phyloP scores from a whole-genome alignment of 495 filamentous ascomycete species.

The Aspergillus taichungensis region DNA sequence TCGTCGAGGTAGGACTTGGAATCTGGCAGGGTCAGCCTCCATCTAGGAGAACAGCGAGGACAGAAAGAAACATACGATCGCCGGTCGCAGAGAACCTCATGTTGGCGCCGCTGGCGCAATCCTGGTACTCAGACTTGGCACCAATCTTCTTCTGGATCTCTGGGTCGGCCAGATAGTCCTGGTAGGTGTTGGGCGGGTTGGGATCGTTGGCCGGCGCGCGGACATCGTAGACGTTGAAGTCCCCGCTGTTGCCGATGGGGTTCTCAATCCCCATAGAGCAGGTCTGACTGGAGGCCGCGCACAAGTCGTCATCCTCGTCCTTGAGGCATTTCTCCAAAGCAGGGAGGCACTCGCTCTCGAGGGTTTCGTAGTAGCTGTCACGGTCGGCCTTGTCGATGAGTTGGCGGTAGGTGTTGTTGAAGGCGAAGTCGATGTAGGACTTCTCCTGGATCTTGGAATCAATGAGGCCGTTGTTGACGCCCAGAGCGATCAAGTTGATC shows the following conservation, averaged over 20 bases:
- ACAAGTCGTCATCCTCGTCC: constrained; percentile 28
- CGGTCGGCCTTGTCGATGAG: constrained; percentile 38
- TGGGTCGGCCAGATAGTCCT: constrained; percentile 28
- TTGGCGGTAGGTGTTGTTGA: constrained; percentile 43
- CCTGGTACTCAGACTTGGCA: constrained; percentile 36
- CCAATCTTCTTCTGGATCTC: constrained; percentile 43
- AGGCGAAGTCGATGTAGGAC: constrained; percentile 42
- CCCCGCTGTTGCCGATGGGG: constrained; percentile 18
- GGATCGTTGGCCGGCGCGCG: constrained; percentile 34
- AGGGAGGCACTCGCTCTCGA: constrained; percentile 33
- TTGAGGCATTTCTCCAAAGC: constrained; percentile 27
- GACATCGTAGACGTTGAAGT: constrained; percentile 47
- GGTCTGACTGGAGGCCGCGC: constrained; percentile 30
- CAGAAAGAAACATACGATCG: constrained; percentile 27
- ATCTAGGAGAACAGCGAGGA: not conserved
- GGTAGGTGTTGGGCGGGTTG: constrained; percentile 41
- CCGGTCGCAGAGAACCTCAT: constrained; percentile 37
- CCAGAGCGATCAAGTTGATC: constrained; percentile 45
- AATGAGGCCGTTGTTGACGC: constrained; percentile 51
- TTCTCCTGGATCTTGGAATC: constrained; percentile 41
- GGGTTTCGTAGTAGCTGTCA: constrained; percentile 26
- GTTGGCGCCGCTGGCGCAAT: constrained; percentile 32
- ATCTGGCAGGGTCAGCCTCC: constrained; percentile 13
- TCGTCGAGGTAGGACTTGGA: constrained; percentile 37
- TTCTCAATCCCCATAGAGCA: constrained; percentile 39